Evolutionary conservation across 225 moss, liverwort and hornwort genomes (phyloP), one percentile per base, ranked within the genome.

Genomic region (Physcomitrellopsis africana): DNA sequence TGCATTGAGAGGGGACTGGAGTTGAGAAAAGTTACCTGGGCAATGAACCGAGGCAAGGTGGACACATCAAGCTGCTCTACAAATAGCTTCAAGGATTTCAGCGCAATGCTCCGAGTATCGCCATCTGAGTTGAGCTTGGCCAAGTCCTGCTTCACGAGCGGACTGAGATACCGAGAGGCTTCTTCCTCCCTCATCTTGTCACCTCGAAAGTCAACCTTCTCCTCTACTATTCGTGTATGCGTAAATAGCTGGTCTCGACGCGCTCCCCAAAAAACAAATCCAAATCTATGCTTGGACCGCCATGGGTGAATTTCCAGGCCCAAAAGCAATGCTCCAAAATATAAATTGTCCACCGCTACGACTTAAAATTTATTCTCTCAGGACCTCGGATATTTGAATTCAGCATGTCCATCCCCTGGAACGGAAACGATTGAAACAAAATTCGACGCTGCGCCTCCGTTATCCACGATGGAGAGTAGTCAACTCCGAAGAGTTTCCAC

Each of bases 1-100:
- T 16, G 10, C 2, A 27, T 51, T 18, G 2, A 51, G 11, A 62
- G 1, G 5, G 10, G 60, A 42, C 45, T 47, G 24, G 11, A 70
- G 27, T 67, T 63, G 11, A 72, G 32, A 52, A 63, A 44, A 32
- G 24, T 45, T 49, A 91, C 96, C 92, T 92, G 96, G 19, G 86
- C 72, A 37, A 96, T 77, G 49, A 96, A 94, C 19, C 90, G 84
- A 3, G 88, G 82, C 65, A 96, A 86, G 23, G 89, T 85, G 11
- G 87, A 80, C 14, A 86, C 72, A 64, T 96, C 92, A 84, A 94
- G 82, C 79, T 82, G 87, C 81, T 91, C 86, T 59, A 91, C 92
- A 45, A 78, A 85, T 10, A 87, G 81, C 80, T 83, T 89, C 23
- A 96, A 73, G 16, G 96, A 92, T 75, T 74, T 89, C 32, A 96